Evolutionary conservation across 371 early-diverging fungal genomes (phyloP).

Genomic region (Apophysomyces ossiformis): DNA sequence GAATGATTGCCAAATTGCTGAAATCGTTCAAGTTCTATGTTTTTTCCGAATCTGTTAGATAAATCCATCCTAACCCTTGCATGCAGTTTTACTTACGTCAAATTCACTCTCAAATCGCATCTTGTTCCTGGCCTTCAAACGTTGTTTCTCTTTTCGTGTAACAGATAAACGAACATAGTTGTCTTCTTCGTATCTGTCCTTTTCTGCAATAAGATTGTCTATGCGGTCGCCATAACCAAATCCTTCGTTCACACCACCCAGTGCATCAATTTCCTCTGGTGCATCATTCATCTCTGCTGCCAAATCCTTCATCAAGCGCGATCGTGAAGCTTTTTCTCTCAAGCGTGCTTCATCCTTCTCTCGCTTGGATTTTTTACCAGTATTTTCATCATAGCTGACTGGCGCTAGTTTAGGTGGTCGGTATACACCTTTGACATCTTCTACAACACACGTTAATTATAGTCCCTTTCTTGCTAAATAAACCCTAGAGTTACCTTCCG

Average conservation of each 20-base stretch:
- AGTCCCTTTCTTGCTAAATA: constrained; percentile 1
- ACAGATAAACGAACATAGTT: constrained; percentile 84
- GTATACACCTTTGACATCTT: constrained; percentile 61
- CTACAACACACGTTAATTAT: background rate
- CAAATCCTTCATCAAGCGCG: constrained; percentile 88
- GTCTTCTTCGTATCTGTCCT: constrained; percentile 86
- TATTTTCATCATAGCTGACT: constrained; percentile 82
- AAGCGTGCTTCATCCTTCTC: constrained; percentile 69
- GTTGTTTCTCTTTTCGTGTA: constrained; percentile 78
- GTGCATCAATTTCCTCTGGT: constrained; percentile 82
- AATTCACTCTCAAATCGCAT: constrained; percentile 86
- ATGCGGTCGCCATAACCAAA: constrained; percentile 56
- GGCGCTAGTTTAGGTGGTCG: constrained; percentile 90
- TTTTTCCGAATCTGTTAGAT: no score
- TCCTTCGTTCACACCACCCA: constrained; percentile 69
- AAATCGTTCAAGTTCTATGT: constrained; percentile 73
- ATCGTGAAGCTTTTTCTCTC: constrained; percentile 77
- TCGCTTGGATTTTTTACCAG: constrained; percentile 51
- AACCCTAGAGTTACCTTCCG: constrained; percentile 14
- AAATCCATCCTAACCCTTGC: background rate
- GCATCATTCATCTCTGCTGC: constrained; percentile 83
- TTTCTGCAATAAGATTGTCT: constrained; percentile 65
- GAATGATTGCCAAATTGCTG: constrained; percentile 63
- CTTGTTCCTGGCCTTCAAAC: constrained; percentile 61
- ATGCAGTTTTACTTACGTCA: constrained; percentile 52